Conservation (phyloP, 2,329 filamentous ascomycete genomes). For the Xylaria sp. region DNA sequence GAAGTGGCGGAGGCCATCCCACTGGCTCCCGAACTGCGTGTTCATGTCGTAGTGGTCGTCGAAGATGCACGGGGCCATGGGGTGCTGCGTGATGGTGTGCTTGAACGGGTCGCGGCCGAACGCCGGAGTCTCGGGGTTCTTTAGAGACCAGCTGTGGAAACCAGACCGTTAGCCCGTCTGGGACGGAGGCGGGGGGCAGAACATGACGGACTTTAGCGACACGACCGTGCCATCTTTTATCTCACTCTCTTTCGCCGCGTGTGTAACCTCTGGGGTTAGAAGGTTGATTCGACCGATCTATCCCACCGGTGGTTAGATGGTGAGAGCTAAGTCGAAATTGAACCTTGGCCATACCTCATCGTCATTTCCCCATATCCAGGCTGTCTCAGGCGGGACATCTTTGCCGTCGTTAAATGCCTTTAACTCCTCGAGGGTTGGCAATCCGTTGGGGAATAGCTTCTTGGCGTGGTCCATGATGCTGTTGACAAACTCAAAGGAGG, state of each 20-base stretch:
- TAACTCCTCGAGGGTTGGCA: neutral
- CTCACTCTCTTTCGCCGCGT: too few species aligned
- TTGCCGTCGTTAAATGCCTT: neutral
- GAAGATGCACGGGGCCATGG: neutral
- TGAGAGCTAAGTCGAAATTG: neutral
- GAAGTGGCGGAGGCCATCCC: constrained; percentile 24
- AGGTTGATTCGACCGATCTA: neutral
- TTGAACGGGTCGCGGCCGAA: constrained; percentile 10
- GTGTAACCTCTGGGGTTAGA: neutral
- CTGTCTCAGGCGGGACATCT: neutral
- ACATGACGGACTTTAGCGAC: too few species aligned
- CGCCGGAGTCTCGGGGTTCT: too few species aligned
- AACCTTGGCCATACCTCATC: neutral
- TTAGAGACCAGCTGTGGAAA: too few species aligned
- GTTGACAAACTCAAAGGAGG: neutral
- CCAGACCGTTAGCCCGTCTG: too few species aligned
- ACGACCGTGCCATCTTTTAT: too few species aligned
- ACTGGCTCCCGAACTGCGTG: constrained; percentile 21
- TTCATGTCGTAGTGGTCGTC: constrained; percentile 23
- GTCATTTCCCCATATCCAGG: neutral
- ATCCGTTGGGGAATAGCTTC: neutral
- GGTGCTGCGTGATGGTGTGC: constrained; percentile 4
- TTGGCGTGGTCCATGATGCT: neutral
- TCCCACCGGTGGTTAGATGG: neutral
- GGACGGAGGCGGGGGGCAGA: too few species aligned